Evolutionary conservation across 768 basidiomycete species (phyloP), one percentile per base, ranked within the genome.

Genomic region (Boletus barrowsii): DNA sequence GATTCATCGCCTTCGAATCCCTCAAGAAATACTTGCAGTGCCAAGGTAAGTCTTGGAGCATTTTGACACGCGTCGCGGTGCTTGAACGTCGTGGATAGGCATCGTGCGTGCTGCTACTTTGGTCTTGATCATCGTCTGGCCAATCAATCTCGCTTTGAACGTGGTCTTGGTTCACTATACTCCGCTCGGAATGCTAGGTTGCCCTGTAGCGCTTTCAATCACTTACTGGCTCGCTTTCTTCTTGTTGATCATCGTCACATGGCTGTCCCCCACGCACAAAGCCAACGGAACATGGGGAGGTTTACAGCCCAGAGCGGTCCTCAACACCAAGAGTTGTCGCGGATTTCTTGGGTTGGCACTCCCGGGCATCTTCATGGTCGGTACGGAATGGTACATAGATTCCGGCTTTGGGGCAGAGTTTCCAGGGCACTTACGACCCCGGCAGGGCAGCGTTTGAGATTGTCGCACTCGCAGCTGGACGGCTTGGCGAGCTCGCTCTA

Each of bases 11-110:
- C 3, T 88, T 88, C 53, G 87, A 90, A 66, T 83, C 81, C 53
- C 72, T 89, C 60, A 90, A 90, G 68, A 90, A 87, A 68, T 90
- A 88, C 67, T 67, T 90, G 24, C 88, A 89, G 63, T 88, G 87
- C 54, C 87, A 90, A 75, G 88, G 86, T 85, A 53, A 57, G 75
- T 53, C 40, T 4, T 10, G 1, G 29, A 42, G 11, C 22, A 5
- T 24, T 9, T 18, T 11, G 20, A 39, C 17, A 3, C 14, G 42
- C 20, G 4, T 22, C 10, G 13, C 17, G 41, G 4, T 40, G 8
- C 35, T 40, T 39, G 42, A 46, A 44, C 46, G 13, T 52, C 17
- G 13, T 26, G 46, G 18, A 15, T 47, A 90, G 88, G 87, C 9
- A 89, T 91, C 54, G 87, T 89, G 86, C 73, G 81, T 24, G 83